Conservation (phyloP, 768 basidiomycete species). For the Naganishia vishniacii region DNA sequence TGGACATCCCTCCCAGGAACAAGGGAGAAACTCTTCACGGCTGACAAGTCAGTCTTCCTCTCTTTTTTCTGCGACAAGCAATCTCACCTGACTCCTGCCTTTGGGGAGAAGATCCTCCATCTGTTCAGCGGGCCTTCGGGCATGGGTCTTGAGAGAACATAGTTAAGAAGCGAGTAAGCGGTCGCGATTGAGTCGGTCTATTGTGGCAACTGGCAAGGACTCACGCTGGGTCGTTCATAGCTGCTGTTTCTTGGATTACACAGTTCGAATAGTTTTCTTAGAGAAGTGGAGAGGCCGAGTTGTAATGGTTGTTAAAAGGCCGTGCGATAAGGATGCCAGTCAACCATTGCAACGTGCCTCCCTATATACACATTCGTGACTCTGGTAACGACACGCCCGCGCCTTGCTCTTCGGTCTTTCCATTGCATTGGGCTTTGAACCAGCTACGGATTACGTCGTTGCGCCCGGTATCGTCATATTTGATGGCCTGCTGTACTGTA, state of each 20-base stretch:
- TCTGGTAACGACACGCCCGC: no score
- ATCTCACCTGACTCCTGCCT: slow-evolving; percentile 7
- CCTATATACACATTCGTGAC: no score
- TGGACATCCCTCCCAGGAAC: slow-evolving; percentile 39
- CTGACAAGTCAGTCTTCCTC: not conserved
- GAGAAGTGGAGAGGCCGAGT: no score
- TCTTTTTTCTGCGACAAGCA: not conserved
- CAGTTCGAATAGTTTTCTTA: not conserved
- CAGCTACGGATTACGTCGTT: no score
- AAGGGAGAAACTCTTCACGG: slow-evolving; percentile 38
- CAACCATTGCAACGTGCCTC: no score
- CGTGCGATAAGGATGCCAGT: no score
- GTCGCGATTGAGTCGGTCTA: no score
- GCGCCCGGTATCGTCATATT: no score
- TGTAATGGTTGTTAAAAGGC: no score
- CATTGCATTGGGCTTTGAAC: no score
- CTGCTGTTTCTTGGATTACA: not conserved
- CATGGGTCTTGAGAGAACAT: not conserved
- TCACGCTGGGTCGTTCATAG: slow-evolving; percentile 7
- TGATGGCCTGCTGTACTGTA: no score
- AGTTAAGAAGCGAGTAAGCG: not conserved
- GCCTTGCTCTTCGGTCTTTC: no score
- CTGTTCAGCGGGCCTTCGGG: slow-evolving; percentile 1
- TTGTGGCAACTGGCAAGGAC: not conserved
- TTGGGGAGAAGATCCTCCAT: slow-evolving; percentile 12